Base-by-base conservation (phyloP, 805 yeast genomes). In the Starmerella floricola region DNA sequence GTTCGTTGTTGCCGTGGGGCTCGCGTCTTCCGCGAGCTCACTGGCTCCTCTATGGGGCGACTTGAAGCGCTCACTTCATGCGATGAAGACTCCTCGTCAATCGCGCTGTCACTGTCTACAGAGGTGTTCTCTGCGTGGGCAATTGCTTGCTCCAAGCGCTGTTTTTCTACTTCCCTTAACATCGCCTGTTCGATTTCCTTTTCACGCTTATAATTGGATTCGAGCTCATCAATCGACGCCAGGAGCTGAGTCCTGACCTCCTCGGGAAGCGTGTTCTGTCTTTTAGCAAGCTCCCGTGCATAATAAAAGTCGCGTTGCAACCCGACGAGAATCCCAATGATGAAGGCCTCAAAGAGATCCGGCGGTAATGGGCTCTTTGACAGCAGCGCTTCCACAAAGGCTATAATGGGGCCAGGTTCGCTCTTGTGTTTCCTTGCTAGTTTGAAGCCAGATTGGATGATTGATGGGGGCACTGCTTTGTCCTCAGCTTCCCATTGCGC, bases 221-320 rank as follows among this genome's bases (percentile, higher is more conserved):
- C 45, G 20, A 31, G 35, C 32, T 39, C 36, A 13, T 34, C 41
- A 24, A 29, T 46, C 8, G 11, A 16, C 2, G 26, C 38, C 21
- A 46, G 20, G 10, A 42, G 6, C 6, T 23, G 23, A 11, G 10
- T 23, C 28, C 18, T 38, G 12, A 17, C 16, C 11, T 15, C 17
- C 31, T 38, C 29, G 23, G n/a, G 19, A 12, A 8, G 6, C 3
- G 19, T 8, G 29, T 8, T 13, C 12, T 13, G 34, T 16, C 16
- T 3, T n/a, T 8, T n/a, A 8, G 23, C 44, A 8, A 45, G 36
- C 24, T 46, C 48, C 19, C 36, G 36, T 16, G 53, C 53, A 19
- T 49, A 45, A 28, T 15, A 31, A 34, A 40, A 41, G 32, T 49
- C 48, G 33, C 44, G 40, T 38, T 34, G 38, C 28, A 46, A 32